Evolutionary conservation across 306 rosid genomes (phyloP), one percentile per base, ranked within the genome.

Genomic region (Cicer chorassanicum): DNA sequence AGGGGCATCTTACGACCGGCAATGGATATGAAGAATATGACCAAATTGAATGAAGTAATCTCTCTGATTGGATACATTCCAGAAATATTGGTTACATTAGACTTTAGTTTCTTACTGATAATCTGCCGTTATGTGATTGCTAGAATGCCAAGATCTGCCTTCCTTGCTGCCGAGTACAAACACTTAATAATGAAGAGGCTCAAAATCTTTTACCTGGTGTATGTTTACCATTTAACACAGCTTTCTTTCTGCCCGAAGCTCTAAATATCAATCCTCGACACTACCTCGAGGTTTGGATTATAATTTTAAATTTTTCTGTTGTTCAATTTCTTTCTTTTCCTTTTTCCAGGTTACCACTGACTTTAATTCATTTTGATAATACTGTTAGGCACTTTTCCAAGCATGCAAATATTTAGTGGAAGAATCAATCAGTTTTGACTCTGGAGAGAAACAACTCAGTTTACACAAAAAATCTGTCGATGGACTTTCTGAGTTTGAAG

Each of bases 1-100:
- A 90, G 98, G 89, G 98, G 98, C 62, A 90, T 93, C 76, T 85
- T 93, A 85, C 89, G 95, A 74, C 97, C 93, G 6, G 96, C 96
- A 51, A 67, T 74, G 73, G 79, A 84, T 84, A 18, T 70, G 88
- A 90, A 93, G 90, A 87, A 85, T 82, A 44, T 93, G 90, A 46
- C 21, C 57, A 49, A 80, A 66, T 21, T 93, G 72, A 87, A 70
- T 68, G 93, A 86, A 68, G 98, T 92, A 87, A 86, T 43, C 67
- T 59, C 77, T 78, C 64, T 61, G 54, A 34, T 69, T 81, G 71
- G 72, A 73, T 79, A 7, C 44, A 19, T 77, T 45, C 51, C 39
- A n/a, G 14, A 49, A 56, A 49, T 49, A 24, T 73, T 81, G 44
- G 53, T 62, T 57, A 29, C 5, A 66, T 66, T 76, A 11, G 38